A percentile compares a stretch with the other conserved stretches of the same genome.
Evolutionary conservation across 441 rosid genomes (phyloP).

Genomic region (Pelargonium fulgidum): DNA sequence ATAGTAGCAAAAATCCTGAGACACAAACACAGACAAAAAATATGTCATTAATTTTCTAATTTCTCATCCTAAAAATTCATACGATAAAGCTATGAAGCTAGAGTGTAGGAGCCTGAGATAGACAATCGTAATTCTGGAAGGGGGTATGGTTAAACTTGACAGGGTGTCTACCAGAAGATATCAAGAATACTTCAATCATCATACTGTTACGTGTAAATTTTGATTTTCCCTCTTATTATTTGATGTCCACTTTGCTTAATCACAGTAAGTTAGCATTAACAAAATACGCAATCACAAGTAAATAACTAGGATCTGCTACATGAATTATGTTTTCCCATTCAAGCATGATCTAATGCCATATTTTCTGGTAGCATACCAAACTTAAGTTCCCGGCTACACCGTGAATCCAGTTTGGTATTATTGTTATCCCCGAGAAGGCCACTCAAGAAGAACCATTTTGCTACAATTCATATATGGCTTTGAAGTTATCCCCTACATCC

Average conservation of each 20-base stretch:
- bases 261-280: no score
- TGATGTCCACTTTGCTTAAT: no score
- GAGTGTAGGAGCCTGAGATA: no score
- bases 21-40: slow-evolving; percentile 11
- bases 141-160: no score
- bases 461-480: neutral
- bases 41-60: slow-evolving; percentile 9
- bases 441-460: neutral
- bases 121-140: no score
- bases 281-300: no score
- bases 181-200: no score
- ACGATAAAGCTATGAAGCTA: neutral
- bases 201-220: no score
- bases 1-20: slow-evolving; percentile 92
- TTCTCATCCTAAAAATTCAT: neutral
- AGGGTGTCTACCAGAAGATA: no score
- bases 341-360: neutral
- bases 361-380: neutral
- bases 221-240: no score
- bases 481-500: no score
- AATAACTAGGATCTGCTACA: neutral
- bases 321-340: neutral
- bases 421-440: neutral
- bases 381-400: neutral
- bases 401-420: neutral